Base-by-base conservation (phyloP, 345 rosid genomes). In the Aquilaria yunnanensis region DNA sequence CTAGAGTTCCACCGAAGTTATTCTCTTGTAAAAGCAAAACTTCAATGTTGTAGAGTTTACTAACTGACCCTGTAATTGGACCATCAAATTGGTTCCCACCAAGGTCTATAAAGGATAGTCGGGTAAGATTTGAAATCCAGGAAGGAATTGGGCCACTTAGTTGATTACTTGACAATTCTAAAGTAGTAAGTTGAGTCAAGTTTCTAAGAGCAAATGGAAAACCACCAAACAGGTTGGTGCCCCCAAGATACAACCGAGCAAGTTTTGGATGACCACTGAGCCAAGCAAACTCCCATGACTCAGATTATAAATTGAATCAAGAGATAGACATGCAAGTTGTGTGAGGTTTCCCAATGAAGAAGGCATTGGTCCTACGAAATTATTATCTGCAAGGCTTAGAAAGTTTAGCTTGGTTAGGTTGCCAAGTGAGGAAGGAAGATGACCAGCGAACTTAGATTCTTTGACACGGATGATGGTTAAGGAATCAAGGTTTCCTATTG, bases 61-160 rank as follows among this genome's bases (percentile, higher is more conserved):
- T 29, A 2, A 71, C 30, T 43, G 63, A 68, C 7, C 14, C 16
- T 32, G 75, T 72, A 13, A 78, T 53, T 14, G 57, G 52, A 37
- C 73, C 76, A 0, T 41, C 5, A 31, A 72, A 32, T 14, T 1
- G 51, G 49, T 75, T 80, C 7, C 29, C 13, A 7, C 32, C 3
- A 73, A 79, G 16, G 14, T 2, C 0, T 0, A 76, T 31, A 0
- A 0, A 0, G 3, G 4, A 11, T 3, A 72, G 64, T 1, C n/a
- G 10, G 23, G 50, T 6, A 43, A 30, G n/a, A 9, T 8, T n/a
- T 14, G 2, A 6, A 8, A 37, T 9, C 0, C 14, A 51, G 0
- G 65, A 54, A 3, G 70, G 81, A 29, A 74, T 14, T 6, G 37
- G 14, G 49, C 83, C 80, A 4, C 2, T 33, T 10, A 81, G 51